Percentiles rank a stretch among this genome's conserved stretches.
Evolutionary conservation across 805 yeast species (phyloP).

Genomic region (Vanderwaltozyma yarrowii): DNA sequence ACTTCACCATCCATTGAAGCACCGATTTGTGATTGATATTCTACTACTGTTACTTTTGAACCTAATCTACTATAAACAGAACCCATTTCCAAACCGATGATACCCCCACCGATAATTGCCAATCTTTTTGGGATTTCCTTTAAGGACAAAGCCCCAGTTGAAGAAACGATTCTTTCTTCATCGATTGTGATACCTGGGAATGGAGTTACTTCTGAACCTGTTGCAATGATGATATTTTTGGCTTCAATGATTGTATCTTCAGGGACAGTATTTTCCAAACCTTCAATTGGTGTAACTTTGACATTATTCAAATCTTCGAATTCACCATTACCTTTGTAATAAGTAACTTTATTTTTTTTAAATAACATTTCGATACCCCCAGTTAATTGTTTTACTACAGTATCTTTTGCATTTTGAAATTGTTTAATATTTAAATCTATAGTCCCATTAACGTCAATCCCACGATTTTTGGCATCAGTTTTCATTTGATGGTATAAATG

Average conservation of each 20-base stretch:
- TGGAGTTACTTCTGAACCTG: slow-evolving; percentile 97
- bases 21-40: slow-evolving; percentile 85
- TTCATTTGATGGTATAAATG: slow-evolving; percentile 83
- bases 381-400: slow-evolving; percentile 80
- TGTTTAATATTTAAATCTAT: slow-evolving; percentile 65
- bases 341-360: slow-evolving; percentile 91
- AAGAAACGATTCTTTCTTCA: slow-evolving; percentile 92
- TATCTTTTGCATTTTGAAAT: slow-evolving; percentile 87
- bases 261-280: slow-evolving; percentile 53
- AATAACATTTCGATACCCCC: slow-evolving; percentile 90
- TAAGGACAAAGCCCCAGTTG: slow-evolving; percentile 83
- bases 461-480: slow-evolving; percentile 77
- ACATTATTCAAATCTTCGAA: slow-evolving; percentile 73
- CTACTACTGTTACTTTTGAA: slow-evolving; percentile 87
- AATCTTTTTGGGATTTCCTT: slow-evolving; percentile 86
- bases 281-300: slow-evolving; percentile 78
- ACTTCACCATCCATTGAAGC: slow-evolving; percentile 98
- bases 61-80: slow-evolving; percentile 96
- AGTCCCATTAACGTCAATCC: slow-evolving; percentile 69
- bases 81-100: slow-evolving; percentile 98
- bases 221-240: slow-evolving; percentile 86
- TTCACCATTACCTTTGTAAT: slow-evolving; percentile 88
- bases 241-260: slow-evolving; percentile 65
- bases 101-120: slow-evolving; percentile 97
- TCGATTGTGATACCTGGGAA: slow-evolving; percentile 97